Base-by-base conservation (phyloP, 805 yeast genomes). In the Starmerella asiatica region DNA sequence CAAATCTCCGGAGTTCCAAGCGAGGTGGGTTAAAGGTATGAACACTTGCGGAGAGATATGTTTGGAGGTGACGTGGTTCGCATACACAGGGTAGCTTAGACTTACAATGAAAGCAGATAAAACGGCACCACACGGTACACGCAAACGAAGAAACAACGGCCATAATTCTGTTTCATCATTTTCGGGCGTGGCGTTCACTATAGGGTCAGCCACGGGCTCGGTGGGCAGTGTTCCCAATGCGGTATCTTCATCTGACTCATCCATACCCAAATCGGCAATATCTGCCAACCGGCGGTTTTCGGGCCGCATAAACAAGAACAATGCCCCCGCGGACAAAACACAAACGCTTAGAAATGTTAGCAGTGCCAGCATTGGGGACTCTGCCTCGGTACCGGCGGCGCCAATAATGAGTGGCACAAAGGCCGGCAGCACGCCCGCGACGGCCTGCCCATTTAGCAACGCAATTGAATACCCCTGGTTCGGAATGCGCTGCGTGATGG, bases 371-470 rank as follows among this genome's bases (percentile, higher is more conserved):
- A 59, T 46, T 12, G 59, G 45, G 3, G 74, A 61, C 30, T 67
- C 49, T 41, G 75, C 63, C 5, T 79, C 75, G 1, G 72, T 65
- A 31, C 70, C 56, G 47, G 72, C 71, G 51, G 73, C 9, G 30
- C 43, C 20, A 12, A 79, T 71, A 9, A 69, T 43, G 44, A 75
- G 76, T 49, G 74, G 69, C 12, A 79, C 76, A 16, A 80, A 55
- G 0, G 94, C 75, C 2, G 98, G 97, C 27, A 88, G 62, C 0
- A 91, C 94, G 2, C 98, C 98, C 0, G 96, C 84, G 15, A 88
- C 63, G 0, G 94, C 94, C 58, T 88, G 94, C 1, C 98, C 98
- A 3, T 86, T 86, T 79, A 91, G 82, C 2, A 79, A 79, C 0
- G 81, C 93, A n/a, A 53, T 44, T 12, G 50, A 43, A 32, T 48